A percentile compares a stretch with the other conserved stretches of the same genome.
These are phyloP conservation scores for Syzygium syzygioides DNA, from an alignment of 441 rosid genomes.

Conservation along the genomic window DNA sequence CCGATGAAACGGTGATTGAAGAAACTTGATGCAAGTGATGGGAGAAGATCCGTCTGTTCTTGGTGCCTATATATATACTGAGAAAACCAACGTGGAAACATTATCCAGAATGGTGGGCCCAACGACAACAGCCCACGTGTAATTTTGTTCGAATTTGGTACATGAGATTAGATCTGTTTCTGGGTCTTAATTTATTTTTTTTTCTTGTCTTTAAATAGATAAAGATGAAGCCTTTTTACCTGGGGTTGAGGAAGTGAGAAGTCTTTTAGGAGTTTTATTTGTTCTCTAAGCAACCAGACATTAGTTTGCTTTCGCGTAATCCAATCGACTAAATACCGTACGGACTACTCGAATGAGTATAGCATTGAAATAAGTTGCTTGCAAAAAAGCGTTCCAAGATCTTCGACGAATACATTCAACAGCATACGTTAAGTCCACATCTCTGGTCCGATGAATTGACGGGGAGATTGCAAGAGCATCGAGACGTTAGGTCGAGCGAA, in stretches of 20 bases:
- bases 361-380: too few relatives aligned
- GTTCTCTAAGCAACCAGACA: too few relatives aligned
- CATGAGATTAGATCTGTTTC: neutral
- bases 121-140: neutral
- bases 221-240: neutral
- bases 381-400: too few relatives aligned
- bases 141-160: neutral
- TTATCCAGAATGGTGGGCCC: neutral
- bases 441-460: too few relatives aligned
- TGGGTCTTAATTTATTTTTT: neutral
- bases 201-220: neutral
- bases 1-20: neutral
- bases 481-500: too few relatives aligned
- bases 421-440: neutral
- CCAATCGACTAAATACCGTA: too few relatives aligned
- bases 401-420: too few relatives aligned
- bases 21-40: neutral
- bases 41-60: neutral
- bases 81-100: neutral
- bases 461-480: too few relatives aligned
- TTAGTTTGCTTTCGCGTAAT: neutral
- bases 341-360: neutral
- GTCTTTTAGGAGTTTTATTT: too few relatives aligned
- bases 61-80: neutral
- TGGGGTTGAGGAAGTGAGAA: too few relatives aligned